phyloP scores from a whole-genome alignment of 148 eudicot genomes.

The Rhododendron ferrugineum region DNA sequence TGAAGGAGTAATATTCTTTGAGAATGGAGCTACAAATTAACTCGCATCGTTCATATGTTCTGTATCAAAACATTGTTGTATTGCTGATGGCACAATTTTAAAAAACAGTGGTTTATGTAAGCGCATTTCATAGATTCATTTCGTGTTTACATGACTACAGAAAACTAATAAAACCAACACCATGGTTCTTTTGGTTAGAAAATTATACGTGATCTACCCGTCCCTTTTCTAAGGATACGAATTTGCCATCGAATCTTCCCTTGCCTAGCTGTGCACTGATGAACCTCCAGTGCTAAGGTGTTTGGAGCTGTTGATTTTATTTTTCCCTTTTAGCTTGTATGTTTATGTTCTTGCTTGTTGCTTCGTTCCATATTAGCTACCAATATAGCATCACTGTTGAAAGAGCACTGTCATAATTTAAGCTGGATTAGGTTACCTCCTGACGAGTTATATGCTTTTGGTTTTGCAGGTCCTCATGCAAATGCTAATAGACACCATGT shows the following conservation, averaged over 20 bases:
- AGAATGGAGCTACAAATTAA: background rate
- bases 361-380: background rate
- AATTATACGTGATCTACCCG: background rate
- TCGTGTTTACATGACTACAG: background rate
- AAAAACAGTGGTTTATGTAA: background rate
- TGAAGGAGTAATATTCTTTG: background rate
- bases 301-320: background rate
- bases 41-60: background rate
- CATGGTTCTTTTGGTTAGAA: background rate
- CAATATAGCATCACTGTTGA: background rate
- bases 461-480: constrained; percentile 73
- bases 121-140: background rate
- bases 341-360: background rate
- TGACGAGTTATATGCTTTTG: constrained; percentile 8
- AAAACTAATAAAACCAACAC: background rate
- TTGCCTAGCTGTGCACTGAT: background rate
- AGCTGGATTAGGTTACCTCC: background rate
- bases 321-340: background rate
- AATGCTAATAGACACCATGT: constrained; percentile 75
- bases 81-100: background rate
- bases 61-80: background rate
- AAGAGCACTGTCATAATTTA: background rate
- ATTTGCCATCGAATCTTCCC: background rate
- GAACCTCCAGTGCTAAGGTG: background rate
- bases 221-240: background rate